A percentile compares a stretch with the other conserved stretches of the same genome.
phyloP scores from a whole-genome alignment of 345 rosid genomes.

The Syzygium aqueum region DNA sequence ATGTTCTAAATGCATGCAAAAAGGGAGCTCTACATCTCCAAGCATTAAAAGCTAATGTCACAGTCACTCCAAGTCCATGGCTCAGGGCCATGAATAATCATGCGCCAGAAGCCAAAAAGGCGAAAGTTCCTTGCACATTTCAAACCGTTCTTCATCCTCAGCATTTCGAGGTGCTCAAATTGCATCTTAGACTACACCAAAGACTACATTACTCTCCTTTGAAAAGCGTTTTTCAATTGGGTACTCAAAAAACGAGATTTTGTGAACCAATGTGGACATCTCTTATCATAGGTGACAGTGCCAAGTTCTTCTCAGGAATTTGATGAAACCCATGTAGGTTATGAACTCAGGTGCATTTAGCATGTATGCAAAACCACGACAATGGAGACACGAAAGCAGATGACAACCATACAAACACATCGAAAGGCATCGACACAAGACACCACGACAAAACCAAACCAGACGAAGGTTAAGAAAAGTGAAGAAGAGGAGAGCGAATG shows the following conservation, averaged over 20 bases:
- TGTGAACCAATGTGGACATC: background rate
- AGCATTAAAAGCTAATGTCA: background rate
- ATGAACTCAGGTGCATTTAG: background rate
- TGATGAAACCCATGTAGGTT: background rate
- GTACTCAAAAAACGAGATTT: background rate
- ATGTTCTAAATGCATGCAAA: background rate
- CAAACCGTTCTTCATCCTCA: background rate
- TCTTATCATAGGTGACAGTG: background rate
- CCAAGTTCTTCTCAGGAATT: background rate
- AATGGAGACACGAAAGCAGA: background rate
- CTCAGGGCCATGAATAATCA: background rate
- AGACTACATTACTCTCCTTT: background rate
- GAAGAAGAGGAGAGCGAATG: background rate
- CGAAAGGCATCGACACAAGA: too few relatives aligned
- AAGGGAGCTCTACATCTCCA: background rate
- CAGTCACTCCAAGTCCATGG: background rate
- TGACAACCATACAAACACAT: background rate
- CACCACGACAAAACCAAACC: background rate
- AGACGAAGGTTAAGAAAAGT: background rate
- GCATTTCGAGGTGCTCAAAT: background rate
- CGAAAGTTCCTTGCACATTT: background rate
- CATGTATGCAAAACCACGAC: background rate
- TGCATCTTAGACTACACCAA: background rate
- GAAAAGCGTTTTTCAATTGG: background rate
- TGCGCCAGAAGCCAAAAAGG: too few relatives aligned